A percentile compares a stretch with the other conserved stretches of the same genome.
These are phyloP conservation scores for Malus hybrid DNA, from an alignment of 331 rosid species.

Conservation along the genomic window DNA sequence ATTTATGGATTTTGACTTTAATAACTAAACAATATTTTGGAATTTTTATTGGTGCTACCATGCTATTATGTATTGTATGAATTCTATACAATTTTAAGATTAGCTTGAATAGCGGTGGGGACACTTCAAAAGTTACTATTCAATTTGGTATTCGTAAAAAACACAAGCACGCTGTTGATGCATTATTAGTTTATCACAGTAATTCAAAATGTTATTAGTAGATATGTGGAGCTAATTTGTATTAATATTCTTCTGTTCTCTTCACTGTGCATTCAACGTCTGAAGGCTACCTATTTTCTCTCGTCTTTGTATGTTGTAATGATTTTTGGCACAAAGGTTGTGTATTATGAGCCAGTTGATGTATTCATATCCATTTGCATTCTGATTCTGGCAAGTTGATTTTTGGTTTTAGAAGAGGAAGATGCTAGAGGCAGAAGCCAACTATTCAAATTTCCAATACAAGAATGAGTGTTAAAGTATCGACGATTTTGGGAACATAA, in stretches of 20 bases:
- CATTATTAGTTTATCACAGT: background rate
- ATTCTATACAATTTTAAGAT: background rate
- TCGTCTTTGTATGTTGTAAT: background rate
- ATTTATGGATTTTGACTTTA: background rate
- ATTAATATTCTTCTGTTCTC: background rate
- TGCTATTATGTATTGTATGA: background rate
- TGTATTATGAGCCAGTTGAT: background rate
- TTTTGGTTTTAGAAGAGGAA: conserved; percentile 1
- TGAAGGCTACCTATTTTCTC: background rate
- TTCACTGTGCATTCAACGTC: background rate
- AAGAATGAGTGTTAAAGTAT: background rate
- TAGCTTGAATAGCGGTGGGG: background rate
- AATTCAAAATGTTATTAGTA: background rate
- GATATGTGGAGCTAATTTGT: background rate
- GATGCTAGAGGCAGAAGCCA: background rate
- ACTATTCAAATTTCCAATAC: background rate
- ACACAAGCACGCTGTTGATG: background rate
- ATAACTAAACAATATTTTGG: background rate
- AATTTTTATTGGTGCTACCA: background rate
- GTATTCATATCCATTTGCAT: background rate
- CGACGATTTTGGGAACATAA: background rate
- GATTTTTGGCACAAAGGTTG: background rate
- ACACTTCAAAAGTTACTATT: background rate
- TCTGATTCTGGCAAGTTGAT: background rate
- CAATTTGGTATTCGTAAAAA: background rate